Evolutionary conservation across 805 yeast genomes (phyloP).

Genomic region (Brettanomyces sp.): DNA sequence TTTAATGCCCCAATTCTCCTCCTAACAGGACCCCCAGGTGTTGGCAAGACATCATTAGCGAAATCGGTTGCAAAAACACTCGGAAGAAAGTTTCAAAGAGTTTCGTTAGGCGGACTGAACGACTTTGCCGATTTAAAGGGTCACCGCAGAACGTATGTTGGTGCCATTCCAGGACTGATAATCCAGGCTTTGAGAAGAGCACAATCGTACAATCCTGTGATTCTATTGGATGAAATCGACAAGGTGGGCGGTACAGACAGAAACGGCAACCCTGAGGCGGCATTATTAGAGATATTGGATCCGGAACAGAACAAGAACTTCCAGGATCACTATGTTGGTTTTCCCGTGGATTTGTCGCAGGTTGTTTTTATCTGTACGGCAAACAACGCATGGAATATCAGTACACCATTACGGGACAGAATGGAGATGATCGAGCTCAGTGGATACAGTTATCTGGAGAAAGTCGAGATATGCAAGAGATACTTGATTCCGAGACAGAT

Average conservation of each 20-base stretch:
- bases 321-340: slow-evolving; percentile 76
- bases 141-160: slow-evolving; percentile 84
- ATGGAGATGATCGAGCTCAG: slow-evolving; percentile 73
- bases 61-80: slow-evolving; percentile 69
- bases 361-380: slow-evolving; percentile 82
- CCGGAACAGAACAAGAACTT: slow-evolving; percentile 80
- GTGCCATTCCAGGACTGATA: slow-evolving; percentile 83
- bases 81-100: slow-evolving; percentile 66
- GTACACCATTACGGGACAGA: slow-evolving; percentile 73
- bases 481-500: slow-evolving; percentile 72
- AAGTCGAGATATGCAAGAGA: slow-evolving; percentile 57
- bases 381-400: slow-evolving; percentile 60
- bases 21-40: slow-evolving; percentile 90
- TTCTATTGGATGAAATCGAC: slow-evolving; percentile 78
- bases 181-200: slow-evolving; percentile 70
- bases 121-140: slow-evolving; percentile 89
- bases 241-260: slow-evolving; percentile 30
- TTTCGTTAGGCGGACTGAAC: slow-evolving; percentile 79
- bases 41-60: slow-evolving; percentile 84
- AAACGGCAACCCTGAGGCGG: slow-evolving; percentile 82
- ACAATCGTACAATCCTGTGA: slow-evolving; percentile 73
- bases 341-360: slow-evolving; percentile 77
- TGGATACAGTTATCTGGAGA: slow-evolving; percentile 76
- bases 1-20: slow-evolving; percentile 61
- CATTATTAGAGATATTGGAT: slow-evolving; percentile 77